These are phyloP conservation scores for Fusarium continuum DNA, from an alignment of 2,329 filamentous ascomycete genomes.

Conservation along the genomic window DNA sequence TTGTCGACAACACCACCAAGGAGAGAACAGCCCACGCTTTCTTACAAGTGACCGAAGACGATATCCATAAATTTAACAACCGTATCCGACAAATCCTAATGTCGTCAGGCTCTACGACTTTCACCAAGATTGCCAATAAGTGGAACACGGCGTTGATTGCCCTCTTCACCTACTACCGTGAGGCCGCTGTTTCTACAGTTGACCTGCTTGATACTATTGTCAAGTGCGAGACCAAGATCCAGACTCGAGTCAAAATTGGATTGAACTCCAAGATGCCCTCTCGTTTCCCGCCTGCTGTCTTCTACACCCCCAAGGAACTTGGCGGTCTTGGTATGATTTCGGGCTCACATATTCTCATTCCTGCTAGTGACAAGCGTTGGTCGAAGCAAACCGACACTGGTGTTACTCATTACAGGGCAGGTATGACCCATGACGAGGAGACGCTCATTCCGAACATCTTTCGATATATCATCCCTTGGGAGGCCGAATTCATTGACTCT, in stretches of 20 bases:
- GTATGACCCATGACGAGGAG: constrained; percentile 98
- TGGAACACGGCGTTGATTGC: constrained; percentile 99
- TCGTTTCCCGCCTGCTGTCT: constrained; percentile 96
- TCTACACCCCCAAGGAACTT: constrained; percentile 98
- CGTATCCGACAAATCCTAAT: constrained; percentile 98
- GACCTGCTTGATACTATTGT: constrained; percentile 96
- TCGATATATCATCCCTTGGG: constrained; percentile 99
- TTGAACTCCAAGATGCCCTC: constrained; percentile 99
- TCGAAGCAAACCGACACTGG: constrained; percentile 97
- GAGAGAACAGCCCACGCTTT: constrained; percentile 98
- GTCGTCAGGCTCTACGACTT: constrained; percentile 99
- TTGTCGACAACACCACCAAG: constrained; percentile 96
- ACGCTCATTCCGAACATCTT: constrained; percentile 99
- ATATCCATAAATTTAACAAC: constrained; percentile 99
- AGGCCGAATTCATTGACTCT: constrained; percentile 98
- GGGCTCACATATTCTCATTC: constrained; percentile 96
- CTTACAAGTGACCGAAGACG: constrained; percentile 96
- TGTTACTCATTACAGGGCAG: constrained; percentile 94
- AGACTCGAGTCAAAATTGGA: constrained; percentile 98
- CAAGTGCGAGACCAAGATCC: constrained; percentile 99
- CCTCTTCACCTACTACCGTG: constrained; percentile 97
- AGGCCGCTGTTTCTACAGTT: constrained; percentile 95
- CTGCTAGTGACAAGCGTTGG: constrained; percentile 97
- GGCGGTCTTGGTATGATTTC: constrained; percentile 99
- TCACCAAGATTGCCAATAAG: constrained; percentile 99